A percentile compares a stretch with the other conserved stretches of the same genome.
Evolutionary conservation across 2,329 filamentous ascomycete genomes (phyloP).

Genomic region (Fusarium drepaniforme): DNA sequence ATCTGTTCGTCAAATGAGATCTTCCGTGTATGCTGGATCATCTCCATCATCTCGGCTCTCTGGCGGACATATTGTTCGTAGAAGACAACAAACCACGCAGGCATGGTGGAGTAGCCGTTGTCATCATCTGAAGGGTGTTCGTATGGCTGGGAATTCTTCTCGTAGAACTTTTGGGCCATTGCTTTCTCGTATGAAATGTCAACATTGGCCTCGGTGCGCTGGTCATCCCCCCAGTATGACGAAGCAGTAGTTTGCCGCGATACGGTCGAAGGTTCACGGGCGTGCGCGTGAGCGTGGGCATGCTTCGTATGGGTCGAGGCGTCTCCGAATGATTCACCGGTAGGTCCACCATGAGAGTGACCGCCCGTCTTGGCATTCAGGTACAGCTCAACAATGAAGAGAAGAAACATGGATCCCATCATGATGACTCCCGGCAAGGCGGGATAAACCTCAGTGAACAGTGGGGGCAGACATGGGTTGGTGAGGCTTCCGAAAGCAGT

Average conservation of each 20-base stretch:
- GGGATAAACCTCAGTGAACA: slow-evolving; percentile 71
- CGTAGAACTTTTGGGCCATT: slow-evolving; percentile 54
- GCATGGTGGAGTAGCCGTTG: slow-evolving; percentile 58
- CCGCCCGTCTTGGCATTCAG: slow-evolving; percentile 70
- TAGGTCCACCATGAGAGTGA: slow-evolving; percentile 69
- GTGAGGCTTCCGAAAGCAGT: slow-evolving; percentile 67
- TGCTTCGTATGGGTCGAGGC: neutral
- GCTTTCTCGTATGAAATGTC: slow-evolving; percentile 54
- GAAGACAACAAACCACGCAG: slow-evolving; percentile 72
- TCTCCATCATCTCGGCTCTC: slow-evolving; percentile 68
- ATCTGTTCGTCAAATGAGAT: slow-evolving; percentile 45
- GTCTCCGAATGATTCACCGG: slow-evolving; percentile 48
- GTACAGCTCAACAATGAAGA: slow-evolving; percentile 74
- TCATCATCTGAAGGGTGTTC: slow-evolving; percentile 42
- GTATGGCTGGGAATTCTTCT: slow-evolving; percentile 45
- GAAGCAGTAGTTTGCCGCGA: neutral
- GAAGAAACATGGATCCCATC: slow-evolving; percentile 70
- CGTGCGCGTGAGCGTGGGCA: neutral
- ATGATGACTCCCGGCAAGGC: slow-evolving; percentile 74
- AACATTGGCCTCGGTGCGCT: neutral
- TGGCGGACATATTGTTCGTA: slow-evolving; percentile 74
- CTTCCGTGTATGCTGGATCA: slow-evolving; percentile 55
- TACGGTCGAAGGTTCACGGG: neutral
- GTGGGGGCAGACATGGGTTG: slow-evolving; percentile 68
- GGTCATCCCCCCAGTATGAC: slow-evolving; percentile 2